A percentile compares a stretch with the other conserved stretches of the same genome.
phyloP scores from a whole-genome alignment of 2,329 filamentous ascomycete species.

The Colletotrichum sp. region DNA sequence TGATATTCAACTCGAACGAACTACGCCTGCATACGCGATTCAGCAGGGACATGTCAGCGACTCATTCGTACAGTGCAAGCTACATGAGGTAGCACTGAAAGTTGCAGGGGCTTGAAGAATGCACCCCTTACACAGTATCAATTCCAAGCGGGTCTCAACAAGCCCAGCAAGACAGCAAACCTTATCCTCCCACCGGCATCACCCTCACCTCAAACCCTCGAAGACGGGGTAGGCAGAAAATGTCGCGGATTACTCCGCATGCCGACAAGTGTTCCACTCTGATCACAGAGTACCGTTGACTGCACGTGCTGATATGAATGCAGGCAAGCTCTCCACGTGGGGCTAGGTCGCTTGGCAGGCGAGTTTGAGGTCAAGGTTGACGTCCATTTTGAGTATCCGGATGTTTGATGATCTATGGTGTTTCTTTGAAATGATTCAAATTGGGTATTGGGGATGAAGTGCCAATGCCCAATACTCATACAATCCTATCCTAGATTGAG shows the following conservation, averaged over 20 bases:
- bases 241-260: background rate
- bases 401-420: background rate
- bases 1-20: background rate
- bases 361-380: background rate
- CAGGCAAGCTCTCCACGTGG: background rate
- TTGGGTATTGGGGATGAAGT: rapidly evolving
- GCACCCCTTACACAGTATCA: background rate
- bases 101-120: background rate
- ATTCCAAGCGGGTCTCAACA: rapidly evolving
- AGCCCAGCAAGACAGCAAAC: background rate
- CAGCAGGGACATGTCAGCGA: background rate
- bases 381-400: rapidly evolving
- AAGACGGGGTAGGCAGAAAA: background rate
- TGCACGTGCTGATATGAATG: background rate
- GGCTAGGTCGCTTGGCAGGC: rapidly evolving
- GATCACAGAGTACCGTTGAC: background rate
- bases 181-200: background rate
- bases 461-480: background rate
- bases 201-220: background rate
- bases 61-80: background rate
- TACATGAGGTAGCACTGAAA: background rate
- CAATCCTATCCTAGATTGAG: too few relatives aligned
- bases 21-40: background rate
- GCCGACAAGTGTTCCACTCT: rapidly evolving
- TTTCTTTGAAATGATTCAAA: background rate